Conservation (phyloP, 2,329 filamentous ascomycete species). For the Rutstroemia sp. region DNA sequence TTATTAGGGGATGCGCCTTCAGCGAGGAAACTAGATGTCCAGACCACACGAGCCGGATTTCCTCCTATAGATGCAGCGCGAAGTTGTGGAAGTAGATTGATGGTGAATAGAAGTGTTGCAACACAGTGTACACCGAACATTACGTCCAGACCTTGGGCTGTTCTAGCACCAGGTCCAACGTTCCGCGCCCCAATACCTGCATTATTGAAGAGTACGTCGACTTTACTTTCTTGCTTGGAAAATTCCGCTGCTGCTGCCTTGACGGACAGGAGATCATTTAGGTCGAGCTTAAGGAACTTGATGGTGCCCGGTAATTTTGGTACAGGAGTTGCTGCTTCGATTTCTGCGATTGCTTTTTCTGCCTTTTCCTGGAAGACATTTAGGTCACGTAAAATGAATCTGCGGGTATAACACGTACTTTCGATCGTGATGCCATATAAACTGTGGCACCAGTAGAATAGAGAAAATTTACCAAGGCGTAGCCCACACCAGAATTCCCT, state of each 20-base stretch:
- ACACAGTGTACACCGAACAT: slow-evolving; percentile 27
- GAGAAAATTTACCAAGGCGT: slow-evolving; percentile 30
- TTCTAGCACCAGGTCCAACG: slow-evolving; percentile 25
- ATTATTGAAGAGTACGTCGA: slow-evolving; percentile 34
- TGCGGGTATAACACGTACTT: not conserved
- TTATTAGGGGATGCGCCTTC: not conserved
- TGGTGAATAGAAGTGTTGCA: slow-evolving; percentile 30
- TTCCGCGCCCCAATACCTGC: slow-evolving; percentile 25
- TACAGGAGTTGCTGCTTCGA: slow-evolving; percentile 23
- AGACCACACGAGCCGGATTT: not conserved
- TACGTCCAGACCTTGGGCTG: slow-evolving; percentile 19
- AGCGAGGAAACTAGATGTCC: not conserved
- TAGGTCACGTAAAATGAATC: not conserved
- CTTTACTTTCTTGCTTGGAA: slow-evolving; percentile 25
- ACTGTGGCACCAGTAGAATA: slow-evolving; percentile 34
- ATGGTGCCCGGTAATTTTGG: slow-evolving; percentile 27
- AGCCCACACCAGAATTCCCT: slow-evolving; percentile 31
- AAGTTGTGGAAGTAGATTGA: slow-evolving; percentile 13
- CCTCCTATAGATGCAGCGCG: not conserved
- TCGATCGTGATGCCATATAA: slow-evolving; percentile 33
- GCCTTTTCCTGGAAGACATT: slow-evolving; percentile 30
- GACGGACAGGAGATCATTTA: slow-evolving; percentile 31
- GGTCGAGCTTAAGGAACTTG: slow-evolving; percentile 30
- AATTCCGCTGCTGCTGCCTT: slow-evolving; percentile 31
- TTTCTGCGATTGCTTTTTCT: slow-evolving; percentile 30